Evolutionary conservation across 768 basidiomycete genomes (phyloP).

Genomic region (Amanita phalloides): DNA sequence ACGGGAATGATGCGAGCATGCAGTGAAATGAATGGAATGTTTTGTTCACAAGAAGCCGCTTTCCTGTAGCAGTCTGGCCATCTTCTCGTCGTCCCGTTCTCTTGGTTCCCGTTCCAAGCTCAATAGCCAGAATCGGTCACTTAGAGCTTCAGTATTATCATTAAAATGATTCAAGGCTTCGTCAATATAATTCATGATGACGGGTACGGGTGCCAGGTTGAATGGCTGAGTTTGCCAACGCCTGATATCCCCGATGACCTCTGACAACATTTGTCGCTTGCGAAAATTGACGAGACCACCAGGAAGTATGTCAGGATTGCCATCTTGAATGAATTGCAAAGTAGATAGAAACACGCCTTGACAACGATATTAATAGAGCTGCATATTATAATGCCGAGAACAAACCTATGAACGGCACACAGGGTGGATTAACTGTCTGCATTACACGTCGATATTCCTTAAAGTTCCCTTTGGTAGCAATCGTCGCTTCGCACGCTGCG

Average conservation of each 20-base stretch:
- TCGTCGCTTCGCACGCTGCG: conserved; percentile 74
- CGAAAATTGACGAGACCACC: conserved; percentile 87
- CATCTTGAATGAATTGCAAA: conserved; percentile 97
- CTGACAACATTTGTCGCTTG: conserved; percentile 92
- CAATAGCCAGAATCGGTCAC: conserved; percentile 75
- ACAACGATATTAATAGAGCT: conserved; percentile 1
- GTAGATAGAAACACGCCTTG: conserved; percentile 92
- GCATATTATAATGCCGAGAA: conserved; percentile 3
- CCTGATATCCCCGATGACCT: conserved; percentile 94
- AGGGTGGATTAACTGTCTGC: conserved; percentile 78
- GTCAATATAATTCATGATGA: conserved; percentile 67
- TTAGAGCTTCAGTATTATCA: conserved; percentile 49
- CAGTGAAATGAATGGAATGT: conserved; percentile 6
- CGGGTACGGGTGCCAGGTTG: conserved; percentile 62
- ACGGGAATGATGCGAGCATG: not conserved
- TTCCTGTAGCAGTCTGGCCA: conserved; percentile 83
- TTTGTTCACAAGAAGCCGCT: conserved; percentile 65
- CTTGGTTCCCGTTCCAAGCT: conserved; percentile 86
- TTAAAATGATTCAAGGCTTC: conserved; percentile 64
- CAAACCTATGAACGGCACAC: conserved; percentile 93
- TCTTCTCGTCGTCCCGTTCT: conserved; percentile 94
- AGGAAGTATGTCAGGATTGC: conserved; percentile 76
- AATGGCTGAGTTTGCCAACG: conserved; percentile 90
- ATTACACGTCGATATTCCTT: conserved; percentile 82
- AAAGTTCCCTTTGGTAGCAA: conserved; percentile 92